Evolutionary conservation across 768 basidiomycete species (phyloP), one percentile per base, ranked within the genome.

Genomic region (Psilocybe cubensis): DNA sequence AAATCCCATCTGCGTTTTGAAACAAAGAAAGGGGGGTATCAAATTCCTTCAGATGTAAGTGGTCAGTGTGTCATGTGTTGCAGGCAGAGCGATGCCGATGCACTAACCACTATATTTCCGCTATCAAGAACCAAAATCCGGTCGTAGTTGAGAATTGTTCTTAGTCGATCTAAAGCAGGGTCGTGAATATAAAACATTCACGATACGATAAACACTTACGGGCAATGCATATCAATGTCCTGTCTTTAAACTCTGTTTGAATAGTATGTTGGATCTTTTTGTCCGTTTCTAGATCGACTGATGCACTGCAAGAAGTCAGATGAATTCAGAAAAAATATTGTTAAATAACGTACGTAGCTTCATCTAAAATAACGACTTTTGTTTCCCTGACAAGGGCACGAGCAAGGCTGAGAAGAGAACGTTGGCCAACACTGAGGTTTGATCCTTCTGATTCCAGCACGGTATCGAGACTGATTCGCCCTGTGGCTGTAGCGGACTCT

Each of bases 241-340:
- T 83, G 62, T 88, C 84, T 42, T 72, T 76, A 75, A 94, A 94
- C 69, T 87, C 83, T 5, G 74, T 79, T 6, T 87, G 79, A 49
- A 96, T 94, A 3, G 92, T 94, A 38, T 82, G 74, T 64, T 95
- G 92, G 53, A 96, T 92, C 70, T 87, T 89, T 58, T 83, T 75
- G 70, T 94, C 92, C 0, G 91, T 94, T 68, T 89, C 89, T 48
- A 86, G 78, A 63, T 91, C 89, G 11, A 92, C 88, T 4, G 87
- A 88, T 10, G 88, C 88, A 74, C 66, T 71, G 35, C 5, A 21
- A 24, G 51, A 33, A 49, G 17, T 43, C 48, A 10, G 65, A 57
- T 20, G 25, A 48, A 24, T 6, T n/a, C 29, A 14, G 38, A 11
- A 27, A 40, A 25, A 7, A 25, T 40, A 42, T 18, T 31, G 20